Conservation (phyloP, 2,329 filamentous ascomycete genomes). For the Neopestalotiopsis sp. region DNA sequence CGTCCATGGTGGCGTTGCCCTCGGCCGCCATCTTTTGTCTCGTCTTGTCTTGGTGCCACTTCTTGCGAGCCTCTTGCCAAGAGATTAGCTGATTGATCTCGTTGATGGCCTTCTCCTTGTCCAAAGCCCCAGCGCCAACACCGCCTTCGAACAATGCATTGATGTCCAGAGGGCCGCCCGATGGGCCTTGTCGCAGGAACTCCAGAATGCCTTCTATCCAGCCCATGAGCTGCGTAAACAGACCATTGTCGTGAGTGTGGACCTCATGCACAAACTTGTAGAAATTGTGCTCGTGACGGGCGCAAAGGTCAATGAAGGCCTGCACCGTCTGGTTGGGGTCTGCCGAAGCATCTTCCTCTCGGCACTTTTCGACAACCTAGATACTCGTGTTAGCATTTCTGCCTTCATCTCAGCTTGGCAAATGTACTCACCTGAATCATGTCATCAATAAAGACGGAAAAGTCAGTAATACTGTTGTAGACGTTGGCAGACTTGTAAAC, state of each 20-base stretch:
- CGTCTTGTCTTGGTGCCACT: constrained; percentile 98
- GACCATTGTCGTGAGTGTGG: constrained; percentile 92
- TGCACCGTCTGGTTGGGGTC: constrained; percentile 99
- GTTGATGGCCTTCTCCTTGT: constrained; percentile 72
- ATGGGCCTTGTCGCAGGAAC: constrained; percentile 86
- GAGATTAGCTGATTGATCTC: constrained; percentile 88
- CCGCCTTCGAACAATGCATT: constrained; percentile 90
- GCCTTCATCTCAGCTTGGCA: no score
- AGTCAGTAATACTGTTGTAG: constrained; percentile 96
- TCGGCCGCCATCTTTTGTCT: constrained; percentile 98
- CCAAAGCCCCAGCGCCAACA: constrained; percentile 67
- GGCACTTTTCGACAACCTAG: constrained; percentile 67
- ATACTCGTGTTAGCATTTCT: constrained; percentile 11
- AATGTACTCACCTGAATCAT: constrained; percentile 72
- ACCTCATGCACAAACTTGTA: constrained; percentile 99
- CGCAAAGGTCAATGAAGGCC: constrained; percentile 95
- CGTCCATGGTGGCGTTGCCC: constrained; percentile 55
- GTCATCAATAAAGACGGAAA: constrained; percentile 90
- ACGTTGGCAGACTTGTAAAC: constrained; percentile 99
- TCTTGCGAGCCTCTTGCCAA: constrained; percentile 95
- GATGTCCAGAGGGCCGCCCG: constrained; percentile 87
- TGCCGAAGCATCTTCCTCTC: constrained; percentile 81
- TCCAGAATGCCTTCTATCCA: constrained; percentile 97
- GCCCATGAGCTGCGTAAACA: constrained; percentile 94
- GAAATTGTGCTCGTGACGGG: constrained; percentile 93